Base-by-base conservation (phyloP, 2,329 filamentous ascomycete species). In the Tolypocladium endophyticum region DNA sequence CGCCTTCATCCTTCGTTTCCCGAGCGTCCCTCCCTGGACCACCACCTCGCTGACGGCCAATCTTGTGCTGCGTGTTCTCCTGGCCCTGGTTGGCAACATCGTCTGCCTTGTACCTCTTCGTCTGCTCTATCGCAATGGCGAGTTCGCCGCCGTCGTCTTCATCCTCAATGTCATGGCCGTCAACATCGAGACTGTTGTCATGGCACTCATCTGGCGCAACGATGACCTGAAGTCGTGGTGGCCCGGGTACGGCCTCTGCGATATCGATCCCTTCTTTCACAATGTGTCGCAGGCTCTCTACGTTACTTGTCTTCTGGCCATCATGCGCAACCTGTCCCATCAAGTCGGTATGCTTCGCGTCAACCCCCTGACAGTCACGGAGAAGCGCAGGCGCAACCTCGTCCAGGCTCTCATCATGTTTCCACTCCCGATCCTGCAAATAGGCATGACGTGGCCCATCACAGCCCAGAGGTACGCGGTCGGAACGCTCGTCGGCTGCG, bases 321-420 rank as follows among this genome's bases (percentile, higher is more conserved):
- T 83, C 60, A 80, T 84, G 76, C 76, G 77, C 18, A 79, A 81
- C 53, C 74, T 85, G 12, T 75, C 81, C 18, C 68, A 73, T 43
- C 80, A 81, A 64, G 75, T 85, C 58, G 75, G 74, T 38, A 67
- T 81, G 33, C 63, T 75, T 57, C 72, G 79, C 2, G 76, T 74
- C 30, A 71, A 72, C 56, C 71, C 72, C 6, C 69, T 78, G 7
- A 75, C 73, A 1, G 63, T 68, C 23, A 64, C 61, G 4, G 81
- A 84, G 70, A 74, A 70, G 60, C 72, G 71, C 18, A 70, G 72
- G 1, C 73, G 76, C 28, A 76, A 75, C 58, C 60, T 80, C 11
- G 60, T 77, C 7, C 81, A 85, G 64, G 76, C 77, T 4, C 70
- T 81, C 61, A 76, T 84, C 71, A 81, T 86, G 62, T 83, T 85